Evolutionary conservation across 2,329 filamentous ascomycete species (phyloP).

Genomic region (Apiospora aurea): DNA sequence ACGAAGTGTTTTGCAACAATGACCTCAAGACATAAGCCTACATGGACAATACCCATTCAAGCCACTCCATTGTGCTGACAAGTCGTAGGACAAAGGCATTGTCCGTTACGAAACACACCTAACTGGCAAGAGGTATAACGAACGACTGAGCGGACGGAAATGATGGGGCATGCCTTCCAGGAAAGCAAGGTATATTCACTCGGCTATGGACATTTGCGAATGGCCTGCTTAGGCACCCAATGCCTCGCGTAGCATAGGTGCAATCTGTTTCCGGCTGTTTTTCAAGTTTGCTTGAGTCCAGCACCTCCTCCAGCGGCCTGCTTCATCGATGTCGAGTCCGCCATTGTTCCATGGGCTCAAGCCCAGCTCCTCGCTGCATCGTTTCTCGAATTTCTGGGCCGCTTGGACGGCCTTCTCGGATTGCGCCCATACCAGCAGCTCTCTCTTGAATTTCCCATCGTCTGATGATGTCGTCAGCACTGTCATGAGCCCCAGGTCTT

Average conservation of each 20-base stretch:
- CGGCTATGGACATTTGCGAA: background rate
- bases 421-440: conserved; percentile 72
- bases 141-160: too few species aligned
- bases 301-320: conserved; percentile 57
- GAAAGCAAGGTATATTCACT: background rate
- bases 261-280: conserved; percentile 73
- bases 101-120: background rate
- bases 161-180: background rate
- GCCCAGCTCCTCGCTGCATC: conserved; percentile 56
- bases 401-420: conserved; percentile 52
- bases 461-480: conserved; percentile 74
- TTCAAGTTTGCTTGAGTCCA: conserved; percentile 72
- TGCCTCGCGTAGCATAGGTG: conserved; percentile 67
- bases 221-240: conserved; percentile 39
- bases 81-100: background rate
- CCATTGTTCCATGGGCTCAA: conserved; percentile 63
- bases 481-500: conserved; percentile 65
- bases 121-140: background rate
- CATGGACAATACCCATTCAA: background rate
- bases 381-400: conserved; percentile 60
- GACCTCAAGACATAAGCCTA: background rate
- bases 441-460: conserved; percentile 64
- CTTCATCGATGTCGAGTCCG: conserved; percentile 49
- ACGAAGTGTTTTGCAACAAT: background rate
- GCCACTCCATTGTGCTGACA: background rate